Conservation (phyloP, 805 yeast genomes). For the Ogataea ramenticola region DNA sequence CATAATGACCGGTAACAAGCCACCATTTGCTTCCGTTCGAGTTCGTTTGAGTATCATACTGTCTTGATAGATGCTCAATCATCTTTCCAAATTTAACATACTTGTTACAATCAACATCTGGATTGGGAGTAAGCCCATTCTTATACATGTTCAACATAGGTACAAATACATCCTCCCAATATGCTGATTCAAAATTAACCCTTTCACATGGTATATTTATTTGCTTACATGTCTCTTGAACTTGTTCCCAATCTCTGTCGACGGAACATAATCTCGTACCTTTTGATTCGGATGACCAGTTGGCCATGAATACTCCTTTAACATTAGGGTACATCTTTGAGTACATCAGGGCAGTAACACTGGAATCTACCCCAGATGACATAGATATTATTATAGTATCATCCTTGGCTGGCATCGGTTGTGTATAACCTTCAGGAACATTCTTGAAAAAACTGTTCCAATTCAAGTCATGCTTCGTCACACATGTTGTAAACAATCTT, state of each 20-base stretch:
- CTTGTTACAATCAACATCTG: conserved; percentile 84
- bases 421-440: conserved; percentile 20
- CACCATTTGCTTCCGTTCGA: conserved; percentile 44
- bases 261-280: conserved; percentile 44
- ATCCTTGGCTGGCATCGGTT: conserved; percentile 35
- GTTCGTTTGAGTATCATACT: conserved; percentile 20
- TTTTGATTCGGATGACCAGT: conserved; percentile 53
- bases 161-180: conserved; percentile 87
- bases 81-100: conserved; percentile 83
- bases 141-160: conserved; percentile 80
- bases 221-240: conserved; percentile 51
- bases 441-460: no score
- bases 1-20: conserved; percentile 87
- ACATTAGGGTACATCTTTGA: conserved; percentile 52
- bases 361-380: conserved; percentile 97
- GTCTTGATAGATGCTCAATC: conserved; percentile 42
- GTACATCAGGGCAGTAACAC: conserved; percentile 63
- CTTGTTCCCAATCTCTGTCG: conserved; percentile 87
- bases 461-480: no score
- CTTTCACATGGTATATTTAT: conserved; percentile 64
- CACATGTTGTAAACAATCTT: no score
- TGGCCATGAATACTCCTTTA: conserved; percentile 85
- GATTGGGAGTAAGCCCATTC: conserved; percentile 83
- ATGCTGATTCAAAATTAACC: conserved; percentile 81
- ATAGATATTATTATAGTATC: conserved; percentile 79